These are phyloP conservation scores for Corinectria fuckeliana DNA, from an alignment of 2,329 filamentous ascomycete genomes.

Conservation along the genomic window DNA sequence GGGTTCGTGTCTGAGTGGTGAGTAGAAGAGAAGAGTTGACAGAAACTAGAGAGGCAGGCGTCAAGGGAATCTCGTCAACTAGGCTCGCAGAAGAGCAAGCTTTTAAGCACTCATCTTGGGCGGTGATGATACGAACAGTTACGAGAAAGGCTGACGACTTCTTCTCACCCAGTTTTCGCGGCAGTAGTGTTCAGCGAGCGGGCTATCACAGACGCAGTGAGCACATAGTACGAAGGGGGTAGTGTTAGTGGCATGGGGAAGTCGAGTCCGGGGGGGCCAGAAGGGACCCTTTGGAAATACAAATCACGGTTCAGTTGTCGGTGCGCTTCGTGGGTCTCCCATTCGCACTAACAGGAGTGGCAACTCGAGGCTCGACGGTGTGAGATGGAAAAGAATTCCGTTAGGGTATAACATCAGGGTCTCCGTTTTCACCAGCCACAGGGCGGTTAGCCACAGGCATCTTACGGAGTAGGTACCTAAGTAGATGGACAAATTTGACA, in stretches of 20 bases:
- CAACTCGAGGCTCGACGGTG: not conserved
- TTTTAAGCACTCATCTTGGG: conserved; percentile 20
- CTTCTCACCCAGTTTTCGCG: not conserved
- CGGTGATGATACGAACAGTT: not conserved
- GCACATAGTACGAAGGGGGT: not conserved
- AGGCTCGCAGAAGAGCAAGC: conserved; percentile 15
- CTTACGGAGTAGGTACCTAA: too few species aligned
- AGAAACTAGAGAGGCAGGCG: not conserved
- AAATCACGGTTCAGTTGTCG: conserved; percentile 5
- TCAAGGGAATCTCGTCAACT: conserved; percentile 7
- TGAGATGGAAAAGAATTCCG: not conserved
- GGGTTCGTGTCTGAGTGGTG: too few species aligned
- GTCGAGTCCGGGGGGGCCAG: conserved; percentile 1
- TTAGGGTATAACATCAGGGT: conserved; percentile 2
- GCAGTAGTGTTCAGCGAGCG: conserved; percentile 2
- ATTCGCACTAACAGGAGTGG: conserved; percentile 4
- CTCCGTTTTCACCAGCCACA: not conserved
- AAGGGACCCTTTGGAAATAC: not conserved
- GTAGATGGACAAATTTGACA: not conserved
- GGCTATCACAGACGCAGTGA: conserved; percentile 1
- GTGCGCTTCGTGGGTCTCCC: conserved; percentile 9
- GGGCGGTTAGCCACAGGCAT: not conserved
- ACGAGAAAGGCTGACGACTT: not conserved
- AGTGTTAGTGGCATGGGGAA: not conserved
- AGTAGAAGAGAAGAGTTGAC: not conserved